Evolutionary conservation across 2,329 filamentous ascomycete genomes (phyloP).

Genomic region (Pestalotiopsis fici): DNA sequence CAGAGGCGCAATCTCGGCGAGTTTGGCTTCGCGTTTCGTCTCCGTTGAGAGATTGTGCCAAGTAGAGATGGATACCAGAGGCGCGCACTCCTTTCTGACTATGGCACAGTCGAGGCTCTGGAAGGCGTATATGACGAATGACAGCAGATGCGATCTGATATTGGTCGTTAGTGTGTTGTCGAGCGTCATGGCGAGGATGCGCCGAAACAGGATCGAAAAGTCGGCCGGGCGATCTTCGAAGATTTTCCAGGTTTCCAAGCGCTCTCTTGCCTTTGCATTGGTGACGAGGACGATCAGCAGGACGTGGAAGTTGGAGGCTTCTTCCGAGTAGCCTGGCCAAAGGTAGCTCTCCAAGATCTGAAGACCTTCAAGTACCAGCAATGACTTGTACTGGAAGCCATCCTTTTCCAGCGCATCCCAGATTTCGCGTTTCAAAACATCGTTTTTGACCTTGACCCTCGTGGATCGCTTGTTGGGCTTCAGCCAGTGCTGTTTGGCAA

Average conservation of each 20-base stretch:
- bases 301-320: constrained; percentile 89
- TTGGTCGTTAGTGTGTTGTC: constrained; percentile 66
- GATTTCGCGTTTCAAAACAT: constrained; percentile 82
- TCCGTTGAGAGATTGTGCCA: constrained; percentile 93
- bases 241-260: constrained; percentile 81
- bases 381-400: constrained; percentile 73
- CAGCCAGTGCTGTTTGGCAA: constrained; percentile 87
- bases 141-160: constrained; percentile 80
- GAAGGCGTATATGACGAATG: constrained; percentile 88
- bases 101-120: constrained; percentile 88
- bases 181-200: constrained; percentile 83
- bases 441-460: constrained; percentile 76
- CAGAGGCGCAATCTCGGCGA: constrained; percentile 73
- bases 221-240: constrained; percentile 78
- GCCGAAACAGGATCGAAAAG: constrained; percentile 87
- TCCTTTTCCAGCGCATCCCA: constrained; percentile 88
- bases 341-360: constrained; percentile 89
- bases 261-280: constrained; percentile 86
- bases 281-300: constrained; percentile 82
- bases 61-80: constrained; percentile 89
- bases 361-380: constrained; percentile 84
- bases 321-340: constrained; percentile 89
- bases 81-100: constrained; percentile 94
- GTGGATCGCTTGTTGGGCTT: constrained; percentile 60
- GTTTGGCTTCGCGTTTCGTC: constrained; percentile 67